Base-by-base conservation (phyloP, 805 yeast genomes). In the Sungouiella blattae region DNA sequence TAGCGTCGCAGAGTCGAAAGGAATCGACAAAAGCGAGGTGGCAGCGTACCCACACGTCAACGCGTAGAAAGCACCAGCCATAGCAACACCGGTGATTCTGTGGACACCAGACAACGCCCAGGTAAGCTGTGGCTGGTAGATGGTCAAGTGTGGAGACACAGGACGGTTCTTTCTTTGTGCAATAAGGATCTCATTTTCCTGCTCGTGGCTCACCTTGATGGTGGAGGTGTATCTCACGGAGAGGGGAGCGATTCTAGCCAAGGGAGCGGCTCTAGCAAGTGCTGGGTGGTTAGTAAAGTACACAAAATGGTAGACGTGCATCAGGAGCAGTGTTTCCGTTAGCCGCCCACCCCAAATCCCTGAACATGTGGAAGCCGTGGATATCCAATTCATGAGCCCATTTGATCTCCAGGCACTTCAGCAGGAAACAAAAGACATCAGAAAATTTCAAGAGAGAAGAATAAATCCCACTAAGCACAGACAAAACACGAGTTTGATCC, bases 71-170 rank as follows among this genome's bases (percentile, higher is more conserved):
- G 78, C 83, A 43, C 72, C 76, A 27, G 88, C 96, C 55, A 93
- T 67, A 34, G 80, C 77, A 23, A 88, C 84, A 60, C 97, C 96
- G 31, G 93, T 76, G 53, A 91, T 64, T 73, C 98, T 82, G 67
- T 91, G 98, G 45, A 83, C 62, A 16, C 82, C 69, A 4, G 97
- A 88, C 57, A 93, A 58, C 43, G 76, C 66, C 84, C 83, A 77
- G 16, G 98, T 86, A 47, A 91, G 58, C 69, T 93, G 97, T 28
- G 94, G 94, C 69, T 89, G 74, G 71, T 91, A 91, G 58, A 93
- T 89, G 43, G 80, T 67, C 57, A 91, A 72, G 62, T 91, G 95
- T 37, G 98, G 98, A 20, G 96, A 87, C 11, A 76, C 65, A 22
- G 98, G 98, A 68, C 98, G 82, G 67, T 78, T 76, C 47, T 71